Evolutionary conservation across 768 basidiomycete genomes (phyloP).

Genomic region (Strobilomyces dryophilus): DNA sequence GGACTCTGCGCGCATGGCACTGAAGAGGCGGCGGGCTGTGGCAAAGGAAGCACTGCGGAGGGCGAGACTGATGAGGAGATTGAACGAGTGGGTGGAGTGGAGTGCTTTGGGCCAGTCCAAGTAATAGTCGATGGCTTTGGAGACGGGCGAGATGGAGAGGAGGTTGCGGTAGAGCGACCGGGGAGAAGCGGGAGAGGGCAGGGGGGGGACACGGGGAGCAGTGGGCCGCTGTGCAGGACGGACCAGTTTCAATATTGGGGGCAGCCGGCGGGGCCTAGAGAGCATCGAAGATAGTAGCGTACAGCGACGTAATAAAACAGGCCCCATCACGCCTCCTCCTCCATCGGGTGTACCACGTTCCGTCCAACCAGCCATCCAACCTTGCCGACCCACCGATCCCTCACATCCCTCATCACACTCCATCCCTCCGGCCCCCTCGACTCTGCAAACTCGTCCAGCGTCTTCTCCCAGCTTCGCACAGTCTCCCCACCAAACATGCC

Average conservation of each 20-base stretch:
- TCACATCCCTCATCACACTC: constrained; percentile 40
- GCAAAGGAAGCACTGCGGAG: constrained; percentile 50
- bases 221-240: neutral
- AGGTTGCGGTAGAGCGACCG: constrained; percentile 34
- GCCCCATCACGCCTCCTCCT: constrained; percentile 22
- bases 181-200: constrained; percentile 31
- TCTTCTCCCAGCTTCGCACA: constrained; percentile 64
- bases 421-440: constrained; percentile 42
- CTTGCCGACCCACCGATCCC: constrained; percentile 66
- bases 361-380: constrained; percentile 77
- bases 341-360: constrained; percentile 29
- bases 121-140: constrained; percentile 21
- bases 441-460: constrained; percentile 62
- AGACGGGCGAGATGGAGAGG: constrained; percentile 21
- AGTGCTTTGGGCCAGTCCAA: constrained; percentile 25
- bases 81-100: constrained; percentile 41
- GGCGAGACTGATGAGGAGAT: constrained; percentile 43
- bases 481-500: constrained; percentile 79
- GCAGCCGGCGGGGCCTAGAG: neutral
- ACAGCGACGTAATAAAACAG: neutral
- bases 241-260: neutral
- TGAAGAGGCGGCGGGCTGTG: constrained; percentile 42
- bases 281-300: neutral
- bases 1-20: constrained; percentile 41
- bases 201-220: neutral